Evolutionary conservation across 2,329 filamentous ascomycete genomes (phyloP).

Genomic region (Venturia asperata): DNA sequence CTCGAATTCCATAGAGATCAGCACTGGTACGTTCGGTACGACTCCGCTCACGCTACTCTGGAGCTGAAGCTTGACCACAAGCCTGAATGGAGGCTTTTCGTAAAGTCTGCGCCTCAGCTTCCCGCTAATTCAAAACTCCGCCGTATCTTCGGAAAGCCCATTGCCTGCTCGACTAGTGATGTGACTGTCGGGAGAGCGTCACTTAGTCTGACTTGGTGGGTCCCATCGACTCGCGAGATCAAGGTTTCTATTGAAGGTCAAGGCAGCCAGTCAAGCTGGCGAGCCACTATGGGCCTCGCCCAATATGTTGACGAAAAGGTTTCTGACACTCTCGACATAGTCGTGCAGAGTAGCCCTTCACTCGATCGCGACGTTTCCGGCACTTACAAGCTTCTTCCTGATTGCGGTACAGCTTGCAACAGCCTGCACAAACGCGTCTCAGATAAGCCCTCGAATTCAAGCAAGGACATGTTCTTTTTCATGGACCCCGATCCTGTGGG

Average conservation of each 20-base stretch:
- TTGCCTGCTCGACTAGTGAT: background rate
- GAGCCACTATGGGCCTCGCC: slow-evolving; percentile 31
- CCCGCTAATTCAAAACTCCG: slow-evolving; percentile 18
- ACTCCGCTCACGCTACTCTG: slow-evolving; percentile 23
- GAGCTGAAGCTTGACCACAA: slow-evolving; percentile 29
- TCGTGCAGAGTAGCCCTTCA: slow-evolving; percentile 19
- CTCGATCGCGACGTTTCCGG: slow-evolving; percentile 39
- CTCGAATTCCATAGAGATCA: background rate
- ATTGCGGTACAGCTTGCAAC: slow-evolving; percentile 48
- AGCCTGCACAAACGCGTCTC: slow-evolving; percentile 42
- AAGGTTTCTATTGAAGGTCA: slow-evolving; percentile 25
- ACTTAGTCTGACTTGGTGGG: slow-evolving; percentile 15
- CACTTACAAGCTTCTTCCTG: slow-evolving; percentile 43
- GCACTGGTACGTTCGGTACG: slow-evolving; percentile 11
- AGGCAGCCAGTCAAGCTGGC: slow-evolving; percentile 27
- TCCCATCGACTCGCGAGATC: slow-evolving; percentile 21
- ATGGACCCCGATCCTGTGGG: slow-evolving; percentile 48
- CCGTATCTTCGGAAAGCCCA: background rate
- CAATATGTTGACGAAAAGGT: slow-evolving; percentile 38
- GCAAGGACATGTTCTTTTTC: slow-evolving; percentile 46
- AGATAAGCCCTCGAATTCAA: slow-evolving; percentile 26
- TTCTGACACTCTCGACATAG: slow-evolving; percentile 39
- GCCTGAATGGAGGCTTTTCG: slow-evolving; percentile 29
- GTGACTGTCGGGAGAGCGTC: background rate
- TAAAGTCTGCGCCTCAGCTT: slow-evolving; percentile 21